Base-by-base conservation (phyloP, 129 eudicot species). In the Arctium minus region DNA sequence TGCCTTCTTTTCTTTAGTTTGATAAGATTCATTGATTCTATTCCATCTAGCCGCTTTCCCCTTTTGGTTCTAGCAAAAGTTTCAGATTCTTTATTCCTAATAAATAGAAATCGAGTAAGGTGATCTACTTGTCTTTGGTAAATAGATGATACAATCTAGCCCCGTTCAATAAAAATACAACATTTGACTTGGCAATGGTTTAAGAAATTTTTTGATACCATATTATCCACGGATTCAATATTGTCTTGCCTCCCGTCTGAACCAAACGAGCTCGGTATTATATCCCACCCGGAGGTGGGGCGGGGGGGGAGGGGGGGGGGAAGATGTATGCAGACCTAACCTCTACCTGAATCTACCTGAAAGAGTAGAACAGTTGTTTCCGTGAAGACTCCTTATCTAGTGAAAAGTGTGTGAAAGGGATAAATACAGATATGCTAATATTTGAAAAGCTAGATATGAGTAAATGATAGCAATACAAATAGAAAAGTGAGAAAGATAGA, bases 1-100 rank as follows among this genome's bases (percentile, higher is more conserved):
- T 56, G 30, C 37, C 72, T 29, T 82, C 50, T 71, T 65, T 71
- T 70, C 15, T 83, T 46, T 83, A 27, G 27, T 31, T 72, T 36
- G 32, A 27, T 74, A 38, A 15, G 11, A 38, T 38, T 36, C 27
- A 36, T 13, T 5, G 12, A 32, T 31, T 75, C 12, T 33, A 67
- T 71, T 71, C 69, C 75, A 30, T 29, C n/a, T 48, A 32, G 67
- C 77, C 36, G 42, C 72, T 71, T 46, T 18, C 9, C 3, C 77
- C 3, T 48, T 9, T 32, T 31, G 12, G 65, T 78, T 78, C 3
- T 69, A 79, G 33, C 0, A 27, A 44, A 70, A 8, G 4, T 32
- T 15, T 42, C 44, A 42, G 3, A 29, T 31, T 70, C 42, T 70
- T 70, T 8, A 22, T 64, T 50, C 1, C 70, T 17, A 50, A 46